A percentile compares a stretch with the other conserved stretches of the same genome.
phyloP scores from a whole-genome alignment of 345 rosid genomes.

The Eucalyptus caleyi region DNA sequence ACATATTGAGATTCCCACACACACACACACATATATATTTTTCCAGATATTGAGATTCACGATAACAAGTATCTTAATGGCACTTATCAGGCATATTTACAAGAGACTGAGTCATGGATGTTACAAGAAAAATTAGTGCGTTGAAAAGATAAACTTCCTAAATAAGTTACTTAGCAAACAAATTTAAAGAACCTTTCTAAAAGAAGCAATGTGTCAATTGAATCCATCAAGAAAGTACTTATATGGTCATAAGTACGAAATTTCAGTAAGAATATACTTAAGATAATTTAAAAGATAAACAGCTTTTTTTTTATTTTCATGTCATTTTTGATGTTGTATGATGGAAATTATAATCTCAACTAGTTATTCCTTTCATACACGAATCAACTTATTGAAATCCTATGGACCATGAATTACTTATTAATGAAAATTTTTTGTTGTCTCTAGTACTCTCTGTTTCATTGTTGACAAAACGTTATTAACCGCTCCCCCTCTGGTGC shows the following conservation, averaged over 20 bases:
- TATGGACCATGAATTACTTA: not conserved
- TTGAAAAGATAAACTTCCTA: not conserved
- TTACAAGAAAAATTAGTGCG: not conserved
- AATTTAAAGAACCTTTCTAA: not conserved
- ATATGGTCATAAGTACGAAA: not conserved
- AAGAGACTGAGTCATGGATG: not conserved
- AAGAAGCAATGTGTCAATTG: not conserved
- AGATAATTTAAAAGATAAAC: not conserved
- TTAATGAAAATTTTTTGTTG: accelerated
- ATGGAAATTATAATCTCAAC: not conserved
- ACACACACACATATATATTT: no score
- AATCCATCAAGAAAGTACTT: not conserved
- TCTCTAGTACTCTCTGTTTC: not conserved
- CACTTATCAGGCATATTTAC: not conserved
- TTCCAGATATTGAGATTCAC: not conserved
- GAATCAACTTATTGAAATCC: not conserved
- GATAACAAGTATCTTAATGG: not conserved
- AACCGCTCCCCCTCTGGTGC: not conserved
- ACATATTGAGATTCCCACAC: not conserved
- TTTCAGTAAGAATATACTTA: not conserved
- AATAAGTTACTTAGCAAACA: not conserved
- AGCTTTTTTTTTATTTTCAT: not conserved
- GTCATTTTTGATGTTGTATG: not conserved
- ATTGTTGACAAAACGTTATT: not conserved
- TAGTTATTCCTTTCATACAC: not conserved